Percentiles rank a stretch among this genome's conserved stretches.
These are phyloP conservation scores for Tuber aestivum DNA, from an alignment of 495 filamentous ascomycete species.

Conservation along the genomic window DNA sequence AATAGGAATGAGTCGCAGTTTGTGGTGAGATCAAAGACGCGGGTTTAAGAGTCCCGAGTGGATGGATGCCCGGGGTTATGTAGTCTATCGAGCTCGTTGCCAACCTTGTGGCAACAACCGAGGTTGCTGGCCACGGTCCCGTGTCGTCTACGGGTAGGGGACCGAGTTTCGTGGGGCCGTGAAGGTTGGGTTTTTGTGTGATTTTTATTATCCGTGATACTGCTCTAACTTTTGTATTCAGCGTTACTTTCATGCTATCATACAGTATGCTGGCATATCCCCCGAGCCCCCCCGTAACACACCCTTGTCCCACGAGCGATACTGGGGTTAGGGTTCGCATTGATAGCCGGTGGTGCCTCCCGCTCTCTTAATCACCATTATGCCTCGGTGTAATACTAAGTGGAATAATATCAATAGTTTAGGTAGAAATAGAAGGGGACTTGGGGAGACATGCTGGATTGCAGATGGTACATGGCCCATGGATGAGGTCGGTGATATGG, in stretches of 20 bases:
- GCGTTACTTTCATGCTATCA: neutral
- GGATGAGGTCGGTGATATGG: neutral
- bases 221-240: neutral
- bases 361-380: neutral
- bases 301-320: neutral
- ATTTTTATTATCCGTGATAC: neutral
- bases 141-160: neutral
- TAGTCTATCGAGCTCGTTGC: constrained; percentile 8
- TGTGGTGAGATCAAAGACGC: neutral
- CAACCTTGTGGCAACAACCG: constrained; percentile 20
- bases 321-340: neutral
- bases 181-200: neutral
- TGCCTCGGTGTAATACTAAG: neutral
- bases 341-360: neutral
- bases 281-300: neutral
- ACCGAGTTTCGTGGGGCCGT: neutral
- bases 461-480: neutral
- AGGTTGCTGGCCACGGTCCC: constrained; percentile 9
- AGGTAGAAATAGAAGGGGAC: neutral
- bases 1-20: neutral
- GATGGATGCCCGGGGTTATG: constrained; percentile 23
- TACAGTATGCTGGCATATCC: neutral
- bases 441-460: neutral
- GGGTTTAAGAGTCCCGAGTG: constrained; percentile 7
- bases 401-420: neutral